Evolutionary conservation across 73 alveolate genomes (phyloP).

Genomic region (Breviolum minutum): DNA sequence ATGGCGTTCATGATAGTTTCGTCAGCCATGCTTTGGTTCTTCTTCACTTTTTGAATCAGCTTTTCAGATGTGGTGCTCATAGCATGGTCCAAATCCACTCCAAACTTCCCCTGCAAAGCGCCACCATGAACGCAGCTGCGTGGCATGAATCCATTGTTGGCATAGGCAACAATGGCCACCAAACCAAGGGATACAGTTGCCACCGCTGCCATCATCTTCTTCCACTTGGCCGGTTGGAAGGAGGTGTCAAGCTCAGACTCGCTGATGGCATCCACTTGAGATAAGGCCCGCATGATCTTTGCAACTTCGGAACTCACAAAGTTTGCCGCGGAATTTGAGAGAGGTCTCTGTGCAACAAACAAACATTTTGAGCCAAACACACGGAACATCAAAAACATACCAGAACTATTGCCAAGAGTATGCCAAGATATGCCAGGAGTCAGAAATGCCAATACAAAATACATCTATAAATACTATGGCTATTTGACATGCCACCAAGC

Average conservation of each 20-base stretch:
- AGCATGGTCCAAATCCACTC: neutral
- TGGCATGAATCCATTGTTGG: neutral
- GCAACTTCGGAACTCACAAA: neutral
- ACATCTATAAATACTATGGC: too few relatives aligned
- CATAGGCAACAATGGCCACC: slow-evolving; percentile 12
- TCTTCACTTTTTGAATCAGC: neutral
- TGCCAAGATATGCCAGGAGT: too few relatives aligned
- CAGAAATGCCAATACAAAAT: too few relatives aligned
- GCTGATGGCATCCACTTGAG: neutral
- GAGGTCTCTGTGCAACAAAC: too few relatives aligned
- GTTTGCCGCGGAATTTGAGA: too few relatives aligned
- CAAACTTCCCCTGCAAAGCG: slow-evolving; percentile 38
- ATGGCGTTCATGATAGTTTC: slow-evolving; percentile 53
- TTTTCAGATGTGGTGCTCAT: neutral
- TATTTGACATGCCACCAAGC: neutral
- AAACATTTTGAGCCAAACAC: too few relatives aligned
- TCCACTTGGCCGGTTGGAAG: neutral
- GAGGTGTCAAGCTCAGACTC: neutral
- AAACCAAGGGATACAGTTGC: neutral
- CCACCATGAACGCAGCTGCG: neutral
- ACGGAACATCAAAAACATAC: too few relatives aligned
- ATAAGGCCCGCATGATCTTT: neutral
- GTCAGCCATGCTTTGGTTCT: slow-evolving; percentile 3
- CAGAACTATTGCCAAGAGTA: too few relatives aligned
- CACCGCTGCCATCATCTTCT: neutral